Percentiles rank a stretch among this genome's conserved stretches.
phyloP scores from a whole-genome alignment of 768 basidiomycete species.

The Trametes gibbosa region DNA sequence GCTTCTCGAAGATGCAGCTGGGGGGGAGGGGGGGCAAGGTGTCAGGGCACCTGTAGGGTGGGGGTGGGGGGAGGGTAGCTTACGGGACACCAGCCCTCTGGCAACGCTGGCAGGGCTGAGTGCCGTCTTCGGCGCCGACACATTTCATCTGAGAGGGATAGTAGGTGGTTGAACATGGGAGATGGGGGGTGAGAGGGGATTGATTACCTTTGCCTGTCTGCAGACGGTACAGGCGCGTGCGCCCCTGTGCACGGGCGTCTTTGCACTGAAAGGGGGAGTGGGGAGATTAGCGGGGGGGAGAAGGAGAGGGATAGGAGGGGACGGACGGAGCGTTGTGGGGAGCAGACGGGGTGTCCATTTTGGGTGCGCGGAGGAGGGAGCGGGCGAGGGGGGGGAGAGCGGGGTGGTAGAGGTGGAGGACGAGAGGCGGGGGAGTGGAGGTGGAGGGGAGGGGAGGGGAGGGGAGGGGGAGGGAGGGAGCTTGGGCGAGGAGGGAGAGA shows the following conservation, averaged over 20 bases:
- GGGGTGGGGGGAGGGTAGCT: conserved; percentile 29
- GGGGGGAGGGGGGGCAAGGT: conserved; percentile 15
- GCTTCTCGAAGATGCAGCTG: conserved; percentile 86
- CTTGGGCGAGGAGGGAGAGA: neutral
- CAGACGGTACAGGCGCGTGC: conserved; percentile 80
- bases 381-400: conserved; percentile 10
- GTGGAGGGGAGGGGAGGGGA: neutral
- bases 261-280: conserved; percentile 30
- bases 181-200: conserved; percentile 11
- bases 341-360: conserved; percentile 12
- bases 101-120: conserved; percentile 80
- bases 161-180: conserved; percentile 13
- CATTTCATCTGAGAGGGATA: conserved; percentile 72
- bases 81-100: conserved; percentile 76
- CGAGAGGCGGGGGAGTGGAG: neutral
- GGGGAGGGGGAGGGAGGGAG: neutral
- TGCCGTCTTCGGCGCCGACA: conserved; percentile 84
- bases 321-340: neutral
- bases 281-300: neutral
- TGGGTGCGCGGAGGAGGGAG: neutral
- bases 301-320: neutral
- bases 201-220: conserved; percentile 70
- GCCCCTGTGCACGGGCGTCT: conserved; percentile 45
- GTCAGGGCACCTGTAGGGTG: neutral
- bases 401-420: neutral